Percentiles rank a stretch among this genome's conserved stretches.
Evolutionary conservation across 768 basidiomycete genomes (phyloP).

Genomic region (Hemileccinum rubropunctum): DNA sequence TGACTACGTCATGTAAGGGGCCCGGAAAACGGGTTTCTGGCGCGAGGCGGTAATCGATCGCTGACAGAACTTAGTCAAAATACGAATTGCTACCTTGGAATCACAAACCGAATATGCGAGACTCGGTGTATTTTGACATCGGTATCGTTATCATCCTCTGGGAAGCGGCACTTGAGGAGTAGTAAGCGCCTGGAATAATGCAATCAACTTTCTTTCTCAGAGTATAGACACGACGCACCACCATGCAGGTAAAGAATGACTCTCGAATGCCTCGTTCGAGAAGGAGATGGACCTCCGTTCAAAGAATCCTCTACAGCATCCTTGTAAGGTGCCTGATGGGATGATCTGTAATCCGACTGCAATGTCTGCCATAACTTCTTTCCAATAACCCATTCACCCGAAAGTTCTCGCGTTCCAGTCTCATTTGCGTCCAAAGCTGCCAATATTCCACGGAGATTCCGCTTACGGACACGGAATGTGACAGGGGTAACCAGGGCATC

Average conservation of each 20-base stretch:
- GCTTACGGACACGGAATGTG: conserved; percentile 76
- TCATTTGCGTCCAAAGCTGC: conserved; percentile 71
- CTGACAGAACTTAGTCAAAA: conserved; percentile 34
- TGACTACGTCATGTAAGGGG: conserved; percentile 81
- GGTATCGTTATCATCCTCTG: conserved; percentile 90
- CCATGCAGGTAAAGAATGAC: conserved; percentile 95
- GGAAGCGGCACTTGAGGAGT: conserved; percentile 85
- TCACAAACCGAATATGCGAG: conserved; percentile 79
- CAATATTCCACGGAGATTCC: conserved; percentile 77
- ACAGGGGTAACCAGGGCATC: conserved; percentile 95
- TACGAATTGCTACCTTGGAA: neutral
- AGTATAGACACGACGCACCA: conserved; percentile 45
- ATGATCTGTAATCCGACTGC: conserved; percentile 74
- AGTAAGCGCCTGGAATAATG: conserved; percentile 73
- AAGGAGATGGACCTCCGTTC: conserved; percentile 10
- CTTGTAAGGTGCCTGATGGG: conserved; percentile 28
- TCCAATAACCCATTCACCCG: conserved; percentile 97
- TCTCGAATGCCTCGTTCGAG: conserved; percentile 56
- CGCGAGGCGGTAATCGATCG: conserved; percentile 92
- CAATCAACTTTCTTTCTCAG: conserved; percentile 5
- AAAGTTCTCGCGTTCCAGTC: conserved; percentile 73
- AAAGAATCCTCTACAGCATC: conserved; percentile 16
- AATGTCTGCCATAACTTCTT: conserved; percentile 85
- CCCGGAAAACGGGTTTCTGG: conserved; percentile 95
- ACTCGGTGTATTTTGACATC: conserved; percentile 82